Base-by-base conservation (phyloP, 1,284 basidiomycete species). In the Cerrena zonata region DNA sequence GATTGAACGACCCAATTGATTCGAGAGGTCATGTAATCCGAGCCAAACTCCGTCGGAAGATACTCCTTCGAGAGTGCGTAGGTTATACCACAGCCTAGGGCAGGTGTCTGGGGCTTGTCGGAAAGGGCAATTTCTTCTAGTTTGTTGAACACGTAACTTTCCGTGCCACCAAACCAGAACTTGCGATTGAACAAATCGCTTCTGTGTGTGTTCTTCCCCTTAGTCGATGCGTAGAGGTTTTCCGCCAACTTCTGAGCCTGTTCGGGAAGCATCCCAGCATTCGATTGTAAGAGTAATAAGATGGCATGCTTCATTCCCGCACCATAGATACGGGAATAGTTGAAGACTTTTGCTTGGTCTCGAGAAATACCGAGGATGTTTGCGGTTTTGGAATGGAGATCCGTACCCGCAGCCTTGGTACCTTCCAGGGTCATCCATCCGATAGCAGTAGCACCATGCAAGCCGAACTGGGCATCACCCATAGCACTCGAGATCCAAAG, bases 1-100 rank as follows among this genome's bases (percentile, higher is more conserved):
- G 93, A 96, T 66, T 99, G 96, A 5, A 99, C 96, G 45, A 96
- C 96, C 96, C 96, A 99, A 65, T 99, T 99, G 72, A 99, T 95
- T 23, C 95, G 82, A 12, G 92, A 95, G 0, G 96, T 90, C 80
- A 99, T 89, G 69, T 91, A 99, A 59, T 95, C 91, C 1, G 85
- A 73, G 18, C 89, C 89, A 53, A 89, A 86, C 51, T 76, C 78
- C 38, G 79, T 79, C 2, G 89, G 87, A 1, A 99, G 79, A 65
- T 91, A 89, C 55, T 89, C 85, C 69, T 91, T 95, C 15, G 89
- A 89, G 19, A 99, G 75, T 0, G 94, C 95, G 48, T 89, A 81
- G 0, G 95, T 99, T 41, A 99, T 85, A 10, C 94, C 94, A 63
- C 95, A 99, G 3, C 88, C 92, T 2, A 99, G 78, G 0, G 94